Conservation (phyloP, 768 basidiomycete species). For the Rhizopogon vesiculosus region DNA sequence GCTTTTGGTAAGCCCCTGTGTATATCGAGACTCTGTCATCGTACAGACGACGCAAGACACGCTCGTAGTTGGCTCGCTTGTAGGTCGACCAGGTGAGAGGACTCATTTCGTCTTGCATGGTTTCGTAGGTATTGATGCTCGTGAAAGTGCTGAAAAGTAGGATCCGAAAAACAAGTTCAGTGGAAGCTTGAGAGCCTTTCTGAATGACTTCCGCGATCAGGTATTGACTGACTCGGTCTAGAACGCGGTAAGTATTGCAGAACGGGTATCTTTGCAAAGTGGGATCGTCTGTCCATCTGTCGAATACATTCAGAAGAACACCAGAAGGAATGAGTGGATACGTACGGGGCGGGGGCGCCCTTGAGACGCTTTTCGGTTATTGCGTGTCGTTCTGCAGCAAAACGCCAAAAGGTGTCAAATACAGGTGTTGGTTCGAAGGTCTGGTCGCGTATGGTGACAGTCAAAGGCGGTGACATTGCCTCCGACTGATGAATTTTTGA, state of each 20-base stretch:
- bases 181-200: constrained; percentile 53
- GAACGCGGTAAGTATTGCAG: constrained; percentile 72
- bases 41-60: constrained; percentile 42
- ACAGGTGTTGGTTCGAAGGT: constrained; percentile 41
- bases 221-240: constrained; percentile 68
- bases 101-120: constrained; percentile 46
- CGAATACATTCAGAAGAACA: background rate
- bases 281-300: constrained; percentile 65
- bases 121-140: constrained; percentile 67
- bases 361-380: constrained; percentile 52
- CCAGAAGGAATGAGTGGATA: constrained; percentile 4
- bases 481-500: constrained; percentile 17
- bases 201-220: constrained; percentile 66
- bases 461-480: constrained; percentile 18
- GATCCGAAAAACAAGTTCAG: constrained; percentile 69
- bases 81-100: constrained; percentile 60
- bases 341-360: constrained; percentile 49
- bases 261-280: constrained; percentile 55
- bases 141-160: constrained; percentile 70
- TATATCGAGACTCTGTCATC: constrained; percentile 46
- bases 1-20: constrained; percentile 67
- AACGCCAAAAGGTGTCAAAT: constrained; percentile 60
- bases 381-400: constrained; percentile 52
- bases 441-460: constrained; percentile 31
- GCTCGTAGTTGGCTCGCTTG: constrained; percentile 45